Conservation (phyloP, 2,329 filamentous ascomycete genomes). For the Thielaviopsis populi region DNA sequence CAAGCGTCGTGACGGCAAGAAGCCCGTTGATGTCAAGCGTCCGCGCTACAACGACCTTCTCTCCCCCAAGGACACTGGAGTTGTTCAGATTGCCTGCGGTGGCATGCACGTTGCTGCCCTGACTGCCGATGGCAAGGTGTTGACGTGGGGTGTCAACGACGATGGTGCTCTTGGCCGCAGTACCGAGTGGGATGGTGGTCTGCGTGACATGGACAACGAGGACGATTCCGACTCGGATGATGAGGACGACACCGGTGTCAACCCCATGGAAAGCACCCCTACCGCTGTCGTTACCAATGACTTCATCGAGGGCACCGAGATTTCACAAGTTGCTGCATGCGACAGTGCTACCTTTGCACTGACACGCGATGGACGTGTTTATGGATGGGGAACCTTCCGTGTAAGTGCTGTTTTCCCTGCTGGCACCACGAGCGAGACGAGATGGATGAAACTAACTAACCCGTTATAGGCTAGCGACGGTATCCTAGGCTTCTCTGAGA, state of each 20-base stretch:
- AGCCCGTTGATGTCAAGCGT: slow-evolving; percentile 61
- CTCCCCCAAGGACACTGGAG: slow-evolving; percentile 45
- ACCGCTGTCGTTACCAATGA: slow-evolving; percentile 40
- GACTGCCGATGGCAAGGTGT: slow-evolving; percentile 65
- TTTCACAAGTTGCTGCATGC: slow-evolving; percentile 49
- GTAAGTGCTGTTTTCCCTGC: neutral
- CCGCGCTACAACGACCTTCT: slow-evolving; percentile 63
- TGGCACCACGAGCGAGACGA: neutral
- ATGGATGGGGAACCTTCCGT: slow-evolving; percentile 74
- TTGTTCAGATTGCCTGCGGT: slow-evolving; percentile 63
- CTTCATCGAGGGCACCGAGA: slow-evolving; percentile 47
- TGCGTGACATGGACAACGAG: slow-evolving; percentile 40
- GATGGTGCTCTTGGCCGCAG: slow-evolving; percentile 65
- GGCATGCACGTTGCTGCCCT: slow-evolving; percentile 70
- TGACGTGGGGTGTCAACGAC: slow-evolving; percentile 82
- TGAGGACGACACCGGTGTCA: slow-evolving; percentile 50
- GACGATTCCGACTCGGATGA: slow-evolving; percentile 42
- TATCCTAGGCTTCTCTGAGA: slow-evolving; percentile 47
- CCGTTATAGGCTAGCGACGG: slow-evolving; percentile 37
- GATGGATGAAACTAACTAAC: neutral
- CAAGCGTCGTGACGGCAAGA: slow-evolving; percentile 44
- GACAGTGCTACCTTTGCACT: slow-evolving; percentile 65
- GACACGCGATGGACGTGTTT: slow-evolving; percentile 59
- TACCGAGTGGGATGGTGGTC: slow-evolving; percentile 51
- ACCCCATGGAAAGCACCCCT: slow-evolving; percentile 58